Base-by-base conservation (phyloP, 306 rosid species). In the Gynostemma pentaphyllum region DNA sequence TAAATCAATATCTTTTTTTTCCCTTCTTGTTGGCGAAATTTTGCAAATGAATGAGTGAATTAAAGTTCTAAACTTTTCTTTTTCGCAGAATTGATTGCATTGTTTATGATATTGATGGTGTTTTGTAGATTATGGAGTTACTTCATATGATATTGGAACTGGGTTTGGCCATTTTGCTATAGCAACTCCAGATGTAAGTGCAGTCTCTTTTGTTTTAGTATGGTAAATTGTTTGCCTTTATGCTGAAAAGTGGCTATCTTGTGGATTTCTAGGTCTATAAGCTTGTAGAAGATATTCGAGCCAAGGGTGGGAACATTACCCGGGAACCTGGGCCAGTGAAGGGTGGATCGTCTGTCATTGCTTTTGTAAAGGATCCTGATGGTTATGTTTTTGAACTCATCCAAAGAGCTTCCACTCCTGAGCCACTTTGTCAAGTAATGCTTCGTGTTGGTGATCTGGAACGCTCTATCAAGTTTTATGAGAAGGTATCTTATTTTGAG, bases 121-220 rank as follows among this genome's bases (percentile, higher is more conserved):
- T 18, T 70, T 53, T 59, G 61, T 78, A 88, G 96, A 88, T 72
- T 88, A 92, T 68, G 95, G 99, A 34, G 94, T 88, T 55, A 56
- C 77, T 23, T 82, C 90, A 7, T 92, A 88, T 53, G 99, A 88
- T 64, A 92, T 92, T 40, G 99, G 96, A 44, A 75, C 88, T 62
- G 99, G 99, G 18, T 92, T 88, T 70, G 99, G 99, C 28, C 96
- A 92, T 72, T 92, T 92, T 68, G 99, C 84, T 15, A 84, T 92
- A 23, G 77, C 95, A 45, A 80, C 94, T 51, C 90, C 80, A 30
- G 90, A 92, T 86, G 98, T 86, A 73, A 79, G 95, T 66, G 45
- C 13, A 13, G 65, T 65, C 68, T 41, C 68, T 40, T 19, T n/a
- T n/a, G n/a, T n/a, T 32, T 66, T 54, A 21, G 48, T 21, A 29